These are phyloP conservation scores for Saccharomycopsis sp. DNA, from an alignment of 805 yeast species.

Conservation along the genomic window DNA sequence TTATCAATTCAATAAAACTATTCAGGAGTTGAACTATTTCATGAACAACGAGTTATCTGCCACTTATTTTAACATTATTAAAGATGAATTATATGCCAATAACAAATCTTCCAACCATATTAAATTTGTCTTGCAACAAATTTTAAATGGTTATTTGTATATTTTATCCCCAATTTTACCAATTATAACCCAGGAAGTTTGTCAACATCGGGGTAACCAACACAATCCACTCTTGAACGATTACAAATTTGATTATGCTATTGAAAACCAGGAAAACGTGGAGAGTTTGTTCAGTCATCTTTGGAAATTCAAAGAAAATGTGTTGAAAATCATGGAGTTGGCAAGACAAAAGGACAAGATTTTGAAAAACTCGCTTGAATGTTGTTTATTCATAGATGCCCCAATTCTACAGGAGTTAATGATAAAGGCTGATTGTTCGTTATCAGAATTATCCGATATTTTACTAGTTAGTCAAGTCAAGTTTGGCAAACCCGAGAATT, in stretches of 20 bases:
- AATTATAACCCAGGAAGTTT: constrained; percentile 74
- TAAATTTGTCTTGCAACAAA: constrained; percentile 55
- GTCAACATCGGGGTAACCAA: constrained; percentile 55
- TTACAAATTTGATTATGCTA: constrained; percentile 18
- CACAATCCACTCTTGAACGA: constrained; percentile 6
- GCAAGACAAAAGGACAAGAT: constrained; percentile 41
- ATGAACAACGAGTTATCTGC: constrained; percentile 72
- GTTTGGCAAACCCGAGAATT: constrained; percentile 23
- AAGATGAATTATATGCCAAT: constrained; percentile 80
- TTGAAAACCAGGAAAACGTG: constrained; percentile 21
- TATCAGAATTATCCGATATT: constrained; percentile 42
- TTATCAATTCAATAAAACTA: constrained; percentile 60
- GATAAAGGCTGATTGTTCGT: constrained; percentile 18
- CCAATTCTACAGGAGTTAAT: background rate
- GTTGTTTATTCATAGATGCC: constrained; percentile 22
- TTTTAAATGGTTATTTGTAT: constrained; percentile 53
- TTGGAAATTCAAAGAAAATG: constrained; percentile 36
- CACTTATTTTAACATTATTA: constrained; percentile 74
- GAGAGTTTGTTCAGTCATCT: constrained; percentile 30
- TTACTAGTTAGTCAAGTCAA: constrained; percentile 54
- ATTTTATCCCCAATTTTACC: constrained; percentile 78
- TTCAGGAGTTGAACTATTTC: constrained; percentile 58
- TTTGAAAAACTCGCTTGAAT: constrained; percentile 52
- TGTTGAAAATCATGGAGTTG: constrained; percentile 42
- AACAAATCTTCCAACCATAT: constrained; percentile 34